phyloP scores from a whole-genome alignment of 2,329 filamentous ascomycete genomes.

The Dactylellina haptotyla region DNA sequence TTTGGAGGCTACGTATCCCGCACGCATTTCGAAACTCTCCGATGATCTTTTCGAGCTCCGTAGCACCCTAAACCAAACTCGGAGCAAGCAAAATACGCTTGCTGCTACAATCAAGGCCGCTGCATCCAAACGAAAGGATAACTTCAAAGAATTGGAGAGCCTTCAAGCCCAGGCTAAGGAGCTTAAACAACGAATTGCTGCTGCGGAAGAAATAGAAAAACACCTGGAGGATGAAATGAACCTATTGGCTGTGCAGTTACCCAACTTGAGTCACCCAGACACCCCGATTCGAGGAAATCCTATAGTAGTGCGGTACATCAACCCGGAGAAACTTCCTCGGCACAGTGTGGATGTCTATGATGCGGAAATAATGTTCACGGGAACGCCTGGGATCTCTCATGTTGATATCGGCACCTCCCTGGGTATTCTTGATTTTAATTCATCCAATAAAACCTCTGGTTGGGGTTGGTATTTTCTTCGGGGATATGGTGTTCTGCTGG shows the following conservation, averaged over 20 bases:
- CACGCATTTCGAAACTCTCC: constrained; percentile 69
- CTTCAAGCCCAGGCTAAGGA: constrained; percentile 72
- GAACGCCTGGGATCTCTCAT: constrained; percentile 68
- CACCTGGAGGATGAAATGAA: constrained; percentile 74
- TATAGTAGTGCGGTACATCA: constrained; percentile 78
- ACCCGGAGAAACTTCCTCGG: constrained; percentile 71
- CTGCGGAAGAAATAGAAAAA: constrained; percentile 72
- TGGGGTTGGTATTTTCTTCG: constrained; percentile 98
- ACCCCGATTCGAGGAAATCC: constrained; percentile 78
- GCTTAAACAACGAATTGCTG: constrained; percentile 72
- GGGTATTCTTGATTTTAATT: constrained; percentile 89
- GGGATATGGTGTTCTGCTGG: constrained; percentile 91
- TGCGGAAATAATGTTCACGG: constrained; percentile 58
- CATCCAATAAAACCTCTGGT: constrained; percentile 81
- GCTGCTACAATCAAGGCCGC: constrained; percentile 65
- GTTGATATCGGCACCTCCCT: constrained; percentile 86
- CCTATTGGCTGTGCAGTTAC: constrained; percentile 77
- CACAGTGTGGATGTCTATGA: constrained; percentile 56
- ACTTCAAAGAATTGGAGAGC: constrained; percentile 63
- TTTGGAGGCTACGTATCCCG: constrained; percentile 67
- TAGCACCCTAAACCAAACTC: constrained; percentile 69
- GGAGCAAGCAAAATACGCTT: constrained; percentile 74
- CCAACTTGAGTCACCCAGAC: constrained; percentile 81
- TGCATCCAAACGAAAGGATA: constrained; percentile 63
- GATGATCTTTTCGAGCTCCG: constrained; percentile 72